Conservation (phyloP, 768 basidiomycete species). For the Lentinula aciculospora region DNA sequence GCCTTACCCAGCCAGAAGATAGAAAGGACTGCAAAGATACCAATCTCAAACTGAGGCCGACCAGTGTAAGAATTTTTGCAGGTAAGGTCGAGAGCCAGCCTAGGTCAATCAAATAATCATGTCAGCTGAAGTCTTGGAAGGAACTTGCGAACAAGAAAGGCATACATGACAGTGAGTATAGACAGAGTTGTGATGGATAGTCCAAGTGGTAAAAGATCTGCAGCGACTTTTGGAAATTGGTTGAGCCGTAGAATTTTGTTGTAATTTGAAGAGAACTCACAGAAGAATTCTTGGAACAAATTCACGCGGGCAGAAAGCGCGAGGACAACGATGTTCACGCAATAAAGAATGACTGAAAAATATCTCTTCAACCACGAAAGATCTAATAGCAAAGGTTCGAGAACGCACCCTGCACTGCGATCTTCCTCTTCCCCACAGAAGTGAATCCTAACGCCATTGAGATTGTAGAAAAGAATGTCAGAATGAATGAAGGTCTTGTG, state of each 20-base stretch:
- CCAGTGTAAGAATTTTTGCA: conserved; percentile 36
- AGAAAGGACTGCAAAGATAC: conserved; percentile 35
- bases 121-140: neutral
- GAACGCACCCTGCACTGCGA: conserved; percentile 9
- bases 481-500: neutral
- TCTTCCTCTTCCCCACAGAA: conserved; percentile 14
- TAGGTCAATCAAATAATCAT: conserved; percentile 14
- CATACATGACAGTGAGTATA: conserved; percentile 38
- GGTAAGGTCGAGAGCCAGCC: conserved; percentile 37
- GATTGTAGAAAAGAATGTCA: neutral
- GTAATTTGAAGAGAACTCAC: conserved; percentile 25
- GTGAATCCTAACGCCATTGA: conserved; percentile 7
- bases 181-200: conserved; percentile 48
- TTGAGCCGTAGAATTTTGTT: conserved; percentile 1
- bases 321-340: conserved; percentile 45
- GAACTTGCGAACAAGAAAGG: conserved; percentile 1
- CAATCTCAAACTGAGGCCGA: conserved; percentile 43
- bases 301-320: conserved; percentile 51
- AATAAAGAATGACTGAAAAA: conserved; percentile 32
- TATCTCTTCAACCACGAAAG: neutral
- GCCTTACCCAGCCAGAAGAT: conserved; percentile 51
- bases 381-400: neutral
- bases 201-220: conserved; percentile 57
- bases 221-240: conserved; percentile 33
- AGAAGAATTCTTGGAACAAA: conserved; percentile 55